A percentile compares a stretch with the other conserved stretches of the same genome.
phyloP scores from a whole-genome alignment of 164 flowering plant species.

The Akebia trifoliata region DNA sequence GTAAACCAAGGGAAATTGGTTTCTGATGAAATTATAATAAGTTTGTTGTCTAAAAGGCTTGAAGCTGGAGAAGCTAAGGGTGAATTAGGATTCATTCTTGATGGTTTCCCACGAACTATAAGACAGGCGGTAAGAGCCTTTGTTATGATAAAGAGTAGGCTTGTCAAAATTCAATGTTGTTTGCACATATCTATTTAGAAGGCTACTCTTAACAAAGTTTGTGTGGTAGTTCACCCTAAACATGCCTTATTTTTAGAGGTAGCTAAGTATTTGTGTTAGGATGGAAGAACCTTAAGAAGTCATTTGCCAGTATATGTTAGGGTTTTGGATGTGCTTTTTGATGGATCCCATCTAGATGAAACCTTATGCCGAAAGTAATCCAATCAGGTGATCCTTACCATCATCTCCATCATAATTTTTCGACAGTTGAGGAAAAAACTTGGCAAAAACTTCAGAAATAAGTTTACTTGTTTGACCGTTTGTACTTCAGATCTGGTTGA shows the following conservation, averaged over 20 bases:
- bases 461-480: background rate
- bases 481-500: background rate
- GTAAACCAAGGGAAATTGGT: constrained; percentile 87
- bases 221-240: no score
- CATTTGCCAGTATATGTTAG: background rate
- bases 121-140: constrained; percentile 75
- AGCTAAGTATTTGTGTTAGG: background rate
- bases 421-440: no score
- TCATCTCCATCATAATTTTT: background rate
- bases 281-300: background rate
- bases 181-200: background rate
- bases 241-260: constrained; percentile 2
- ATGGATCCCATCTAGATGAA: background rate
- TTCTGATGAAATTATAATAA: constrained; percentile 80
- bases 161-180: background rate
- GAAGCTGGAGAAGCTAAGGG: constrained; percentile 71
- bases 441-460: background rate
- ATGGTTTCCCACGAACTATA: constrained; percentile 93
- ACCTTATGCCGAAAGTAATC: background rate
- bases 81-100: constrained; percentile 88
- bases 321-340: background rate
- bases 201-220: background rate
- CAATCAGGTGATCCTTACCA: background rate
- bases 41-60: constrained; percentile 74
- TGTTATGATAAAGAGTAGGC: constrained; percentile 6